phyloP scores from a whole-genome alignment of 495 filamentous ascomycete species.

The Aspergillus egyptiacus region DNA sequence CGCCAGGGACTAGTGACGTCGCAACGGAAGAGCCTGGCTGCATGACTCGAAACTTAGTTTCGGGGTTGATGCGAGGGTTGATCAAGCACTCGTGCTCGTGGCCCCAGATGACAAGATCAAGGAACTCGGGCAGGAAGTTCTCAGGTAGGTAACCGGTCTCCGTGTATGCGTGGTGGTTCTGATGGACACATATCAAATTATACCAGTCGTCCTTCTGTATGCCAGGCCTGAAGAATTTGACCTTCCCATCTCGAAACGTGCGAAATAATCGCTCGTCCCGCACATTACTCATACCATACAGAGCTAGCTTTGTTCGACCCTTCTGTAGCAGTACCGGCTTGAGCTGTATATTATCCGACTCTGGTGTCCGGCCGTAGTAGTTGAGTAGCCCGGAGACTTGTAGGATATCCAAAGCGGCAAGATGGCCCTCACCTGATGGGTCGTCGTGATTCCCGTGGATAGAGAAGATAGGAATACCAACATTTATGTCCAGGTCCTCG shows the following conservation, averaged over 20 bases:
- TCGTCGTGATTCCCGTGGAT: conserved; percentile 99
- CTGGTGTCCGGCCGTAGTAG: conserved; percentile 88
- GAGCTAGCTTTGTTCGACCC: conserved; percentile 83
- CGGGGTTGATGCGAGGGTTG: conserved; percentile 71
- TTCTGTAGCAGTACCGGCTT: conserved; percentile 94
- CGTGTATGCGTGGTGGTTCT: conserved; percentile 90
- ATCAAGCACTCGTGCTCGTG: conserved; percentile 98
- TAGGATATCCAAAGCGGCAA: conserved; percentile 83
- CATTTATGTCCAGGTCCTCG: conserved; percentile 94
- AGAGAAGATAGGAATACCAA: conserved; percentile 95
- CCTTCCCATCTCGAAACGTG: conserved; percentile 87
- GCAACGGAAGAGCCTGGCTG: conserved; percentile 95
- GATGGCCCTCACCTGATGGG: conserved; percentile 85
- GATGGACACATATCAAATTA: conserved; percentile 91
- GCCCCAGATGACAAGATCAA: conserved; percentile 92
- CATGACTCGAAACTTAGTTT: conserved; percentile 91
- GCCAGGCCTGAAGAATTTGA: conserved; percentile 83
- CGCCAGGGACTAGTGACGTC: conserved; percentile 83
- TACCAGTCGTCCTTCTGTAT: conserved; percentile 90
- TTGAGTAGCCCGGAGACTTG: conserved; percentile 89
- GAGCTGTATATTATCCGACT: conserved; percentile 85
- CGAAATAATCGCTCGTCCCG: conserved; percentile 90
- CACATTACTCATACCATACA: conserved; percentile 96
- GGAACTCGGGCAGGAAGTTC: conserved; percentile 84
- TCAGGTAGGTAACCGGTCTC: conserved; percentile 89